Base-by-base conservation (phyloP, 148 eudicot species). In the Suaeda aralocaspica region DNA sequence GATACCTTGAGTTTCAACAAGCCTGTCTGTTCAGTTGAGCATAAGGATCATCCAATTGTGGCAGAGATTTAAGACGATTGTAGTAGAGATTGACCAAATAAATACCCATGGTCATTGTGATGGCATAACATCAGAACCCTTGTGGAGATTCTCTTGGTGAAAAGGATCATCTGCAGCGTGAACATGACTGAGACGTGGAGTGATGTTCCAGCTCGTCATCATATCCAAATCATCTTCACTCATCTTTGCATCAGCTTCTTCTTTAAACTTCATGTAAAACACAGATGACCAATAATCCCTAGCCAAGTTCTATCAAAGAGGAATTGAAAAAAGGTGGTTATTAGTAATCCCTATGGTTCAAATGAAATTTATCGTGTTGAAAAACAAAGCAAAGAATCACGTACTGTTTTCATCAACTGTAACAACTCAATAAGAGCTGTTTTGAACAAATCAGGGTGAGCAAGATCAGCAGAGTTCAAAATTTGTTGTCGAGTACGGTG, bases 281-380 rank as follows among this genome's bases (percentile, higher is more conserved):
- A 73, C 77, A 50, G 97, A 92, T 24, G 89, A 84, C 95, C 90
- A 92, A 50, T 89, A 92, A 80, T 92, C 92, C 66, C 82, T 92
- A 25, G 78, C 88, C 92, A 92, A 80, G 77, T 84, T 89, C 97
- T 92, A 61, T 72, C 72, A 69, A 33, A 53, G 25, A 52, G 49
- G 10, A 63, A 45, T 11, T 39, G 14, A n/a, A 59, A 56, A 76
- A 69, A 21, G 41, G 56, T 41, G 9, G 5, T 30, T 48, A 22
- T n/a, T n/a, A n/a, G n/a, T n/a, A n/a, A 0, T 36, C 4, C 59
- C 25, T 7, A 21, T 33, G 33, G 24, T 46, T 62, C 8, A 34
- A 48, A 59, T 31, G 56, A 28, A 30, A 41, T 29, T 53, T 62
- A n/a, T 5, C 49, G 4, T 19, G 24, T 26, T 3, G 19, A 21